A percentile compares a stretch with the other conserved stretches of the same genome.
Conservation (phyloP, 805 yeast genomes). For the Naumovozyma dairenensis region DNA sequence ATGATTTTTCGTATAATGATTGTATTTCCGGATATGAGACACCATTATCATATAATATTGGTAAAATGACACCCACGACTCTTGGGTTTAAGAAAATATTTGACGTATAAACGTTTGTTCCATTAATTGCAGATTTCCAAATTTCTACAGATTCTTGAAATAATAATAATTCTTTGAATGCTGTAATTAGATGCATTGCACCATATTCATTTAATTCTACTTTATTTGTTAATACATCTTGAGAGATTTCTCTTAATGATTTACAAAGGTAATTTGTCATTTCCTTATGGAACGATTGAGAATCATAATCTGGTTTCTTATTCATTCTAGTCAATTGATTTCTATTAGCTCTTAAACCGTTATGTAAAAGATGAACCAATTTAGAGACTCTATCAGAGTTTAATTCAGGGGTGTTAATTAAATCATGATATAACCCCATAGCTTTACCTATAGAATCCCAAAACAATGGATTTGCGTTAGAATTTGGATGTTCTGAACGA, state of each 20-base stretch:
- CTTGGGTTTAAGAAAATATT: slow-evolving; percentile 48
- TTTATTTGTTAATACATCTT: slow-evolving; percentile 37
- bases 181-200: slow-evolving; percentile 46
- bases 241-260: slow-evolving; percentile 43
- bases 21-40: slow-evolving; percentile 54
- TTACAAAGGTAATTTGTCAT: slow-evolving; percentile 41
- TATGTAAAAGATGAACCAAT: slow-evolving; percentile 42
- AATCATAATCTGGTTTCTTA: slow-evolving; percentile 52
- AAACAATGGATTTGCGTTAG: slow-evolving; percentile 36
- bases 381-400: slow-evolving; percentile 38
- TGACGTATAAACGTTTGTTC: slow-evolving; percentile 16
- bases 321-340: slow-evolving; percentile 44
- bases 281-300: slow-evolving; percentile 45
- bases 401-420: slow-evolving; percentile 39
- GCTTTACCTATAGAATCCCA: slow-evolving; percentile 45
- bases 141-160: slow-evolving; percentile 55
- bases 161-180: slow-evolving; percentile 50
- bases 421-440: slow-evolving; percentile 40
- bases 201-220: slow-evolving; percentile 43
- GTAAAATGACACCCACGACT: slow-evolving; percentile 60
- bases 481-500: slow-evolving; percentile 28
- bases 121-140: slow-evolving; percentile 47
- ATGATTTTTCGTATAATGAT: slow-evolving; percentile 41
- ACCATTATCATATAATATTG: slow-evolving; percentile 52
- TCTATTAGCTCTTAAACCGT: slow-evolving; percentile 47